Evolutionary conservation across 2,329 filamentous ascomycete genomes (phyloP), one percentile per base, ranked within the genome.

Genomic region (Fusarium hostae): DNA sequence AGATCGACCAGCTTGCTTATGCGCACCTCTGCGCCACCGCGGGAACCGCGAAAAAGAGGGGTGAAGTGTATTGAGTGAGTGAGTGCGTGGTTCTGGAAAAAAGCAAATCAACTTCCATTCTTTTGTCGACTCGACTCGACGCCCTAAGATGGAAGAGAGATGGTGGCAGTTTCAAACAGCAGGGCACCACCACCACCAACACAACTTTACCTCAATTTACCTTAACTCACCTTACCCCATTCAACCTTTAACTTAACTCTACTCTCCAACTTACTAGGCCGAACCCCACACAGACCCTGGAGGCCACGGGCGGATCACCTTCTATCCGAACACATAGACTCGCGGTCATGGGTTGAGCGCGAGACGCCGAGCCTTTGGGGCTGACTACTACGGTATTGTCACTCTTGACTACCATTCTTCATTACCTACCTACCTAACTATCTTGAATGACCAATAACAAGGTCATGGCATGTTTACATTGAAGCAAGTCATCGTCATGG

Each of bases 281-380:
- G 39, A 20, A 50, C 48, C 55, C 57, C 48, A 66, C 54, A 45
- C 22, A 56, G 64, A 57, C 56, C 55, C 64, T 66, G 68, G 67
- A 57, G 64, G 56, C 52, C 55, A 48, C 39, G 40, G 28, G 32
- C 37, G 50, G 68, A 61, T 48, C 43, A 55, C 41, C 48, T 26
- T 39, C 32, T 44, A 69, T 47, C 59, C 64, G 43, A 34, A 45
- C 51, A 41, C 22, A 57, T 68, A 50, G 30, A 63, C 65, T 68
- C 66, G 58, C 62, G 58, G 64, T 44, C 66, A 54, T 68, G 58
- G 50, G 24, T 45, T 68, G 32, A 26, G 63, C 65, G 43, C 65
- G 63, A 68, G 52, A 39, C 44, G 24, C 65, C 65, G 65, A 68
- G 63, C 44, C 43, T 63, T 50, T 48, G 55, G 30, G 24, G 30